Evolutionary conservation across 2,329 filamentous ascomycete species (phyloP).

Genomic region (Arthrobotrys iridis): DNA sequence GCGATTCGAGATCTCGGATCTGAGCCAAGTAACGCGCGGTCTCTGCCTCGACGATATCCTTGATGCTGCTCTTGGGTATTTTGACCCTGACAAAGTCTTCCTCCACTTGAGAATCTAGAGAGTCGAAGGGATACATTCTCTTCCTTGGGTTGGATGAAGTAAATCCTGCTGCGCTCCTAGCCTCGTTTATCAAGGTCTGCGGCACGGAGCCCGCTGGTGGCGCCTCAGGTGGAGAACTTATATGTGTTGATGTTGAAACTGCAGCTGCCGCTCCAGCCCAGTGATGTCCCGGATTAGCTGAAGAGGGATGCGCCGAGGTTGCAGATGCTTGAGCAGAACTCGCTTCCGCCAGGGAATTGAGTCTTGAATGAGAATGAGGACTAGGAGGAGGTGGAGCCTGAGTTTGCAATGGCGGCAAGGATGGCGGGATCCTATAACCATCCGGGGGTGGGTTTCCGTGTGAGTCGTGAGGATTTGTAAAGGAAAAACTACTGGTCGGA

Average conservation of each 20-base stretch:
- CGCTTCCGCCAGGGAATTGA: constrained; percentile 54
- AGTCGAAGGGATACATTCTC: constrained; percentile 48
- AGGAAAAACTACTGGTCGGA: constrained; percentile 52
- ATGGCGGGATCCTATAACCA: constrained; percentile 46
- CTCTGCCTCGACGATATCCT: constrained; percentile 34
- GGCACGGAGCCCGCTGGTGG: constrained; percentile 42
- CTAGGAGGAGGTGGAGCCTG: constrained; percentile 44
- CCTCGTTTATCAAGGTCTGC: constrained; percentile 31
- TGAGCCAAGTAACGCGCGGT: constrained; percentile 9
- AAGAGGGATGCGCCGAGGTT: constrained; percentile 49
- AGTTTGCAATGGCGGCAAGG: constrained; percentile 46
- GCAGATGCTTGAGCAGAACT: constrained; percentile 52
- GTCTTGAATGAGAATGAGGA: constrained; percentile 51
- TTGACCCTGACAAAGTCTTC: constrained; percentile 37
- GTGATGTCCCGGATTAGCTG: constrained; percentile 48
- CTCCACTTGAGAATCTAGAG: constrained; percentile 38
- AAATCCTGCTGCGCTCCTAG: constrained; percentile 42
- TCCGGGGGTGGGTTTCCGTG: constrained; percentile 36
- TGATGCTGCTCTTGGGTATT: constrained; percentile 45
- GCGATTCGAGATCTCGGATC: constrained; percentile 35
- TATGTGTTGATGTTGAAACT: constrained; percentile 51
- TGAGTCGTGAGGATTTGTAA: constrained; percentile 48
- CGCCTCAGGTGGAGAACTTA: constrained; percentile 50
- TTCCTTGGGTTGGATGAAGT: constrained; percentile 49
- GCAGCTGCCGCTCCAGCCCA: constrained; percentile 48